phyloP scores from a whole-genome alignment of 2,329 filamentous ascomycete species.

The Fusarium sp. region DNA sequence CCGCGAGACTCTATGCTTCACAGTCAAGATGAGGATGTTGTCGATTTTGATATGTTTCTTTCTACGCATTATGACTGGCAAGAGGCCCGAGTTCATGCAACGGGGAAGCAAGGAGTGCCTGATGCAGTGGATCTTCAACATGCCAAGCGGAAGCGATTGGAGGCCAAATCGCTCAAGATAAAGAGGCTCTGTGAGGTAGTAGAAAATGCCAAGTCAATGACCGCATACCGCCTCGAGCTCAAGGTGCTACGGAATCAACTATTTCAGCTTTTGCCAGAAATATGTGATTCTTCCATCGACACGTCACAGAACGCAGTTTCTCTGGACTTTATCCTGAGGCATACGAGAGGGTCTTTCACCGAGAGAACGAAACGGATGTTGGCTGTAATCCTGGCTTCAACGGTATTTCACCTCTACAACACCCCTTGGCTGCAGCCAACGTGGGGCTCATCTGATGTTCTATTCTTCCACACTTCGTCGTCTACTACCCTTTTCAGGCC shows the following conservation, averaged over 20 bases:
- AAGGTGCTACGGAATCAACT: not conserved
- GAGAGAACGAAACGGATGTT: not conserved
- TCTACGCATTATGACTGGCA: not conserved
- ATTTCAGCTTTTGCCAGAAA: accelerated
- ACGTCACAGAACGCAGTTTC: not conserved
- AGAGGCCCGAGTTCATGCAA: not conserved
- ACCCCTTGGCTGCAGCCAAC: not conserved
- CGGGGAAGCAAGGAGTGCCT: too few relatives aligned
- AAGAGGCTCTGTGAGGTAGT: too few relatives aligned
- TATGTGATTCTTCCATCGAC: not conserved
- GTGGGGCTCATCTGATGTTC: accelerated
- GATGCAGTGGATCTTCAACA: too few relatives aligned
- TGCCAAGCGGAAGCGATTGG: too few relatives aligned
- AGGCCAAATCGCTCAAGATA: too few relatives aligned
- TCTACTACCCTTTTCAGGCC: accelerated
- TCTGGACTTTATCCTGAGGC: accelerated
- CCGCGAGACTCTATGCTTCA: too few relatives aligned
- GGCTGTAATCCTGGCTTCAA: accelerated
- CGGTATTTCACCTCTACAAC: not conserved
- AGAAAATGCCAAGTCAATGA: accelerated
- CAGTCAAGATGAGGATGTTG: accelerated
- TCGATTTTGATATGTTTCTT: not conserved
- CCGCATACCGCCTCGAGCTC: not conserved
- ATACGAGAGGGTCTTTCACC: accelerated
- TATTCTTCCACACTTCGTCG: accelerated